Evolutionary conservation across 805 yeast species (phyloP).

Genomic region (Candida namnaoensis): DNA sequence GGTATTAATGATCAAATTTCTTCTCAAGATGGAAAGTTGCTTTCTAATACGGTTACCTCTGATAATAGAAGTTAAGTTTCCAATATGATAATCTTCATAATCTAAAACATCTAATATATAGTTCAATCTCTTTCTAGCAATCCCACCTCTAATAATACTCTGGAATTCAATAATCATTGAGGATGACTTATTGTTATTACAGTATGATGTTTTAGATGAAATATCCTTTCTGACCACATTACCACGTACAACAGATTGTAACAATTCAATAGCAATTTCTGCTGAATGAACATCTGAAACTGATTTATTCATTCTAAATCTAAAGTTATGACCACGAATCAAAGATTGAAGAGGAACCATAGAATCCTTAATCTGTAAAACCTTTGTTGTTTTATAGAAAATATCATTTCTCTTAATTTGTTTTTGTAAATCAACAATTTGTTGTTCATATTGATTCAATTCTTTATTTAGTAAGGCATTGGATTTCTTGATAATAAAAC

Average conservation of each 20-base stretch:
- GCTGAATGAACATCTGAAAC: constrained; percentile 14
- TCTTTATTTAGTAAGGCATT: constrained; percentile 7
- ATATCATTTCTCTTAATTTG: constrained; percentile 8
- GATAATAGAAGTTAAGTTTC: constrained; percentile 27
- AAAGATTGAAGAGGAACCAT: constrained; percentile 26
- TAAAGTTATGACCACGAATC: constrained; percentile 22
- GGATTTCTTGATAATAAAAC: constrained; percentile 21
- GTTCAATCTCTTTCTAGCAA: constrained; percentile 18
- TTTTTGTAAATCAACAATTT: constrained; percentile 10
- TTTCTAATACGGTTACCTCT: constrained; percentile 28
- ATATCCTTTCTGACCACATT: constrained; percentile 5
- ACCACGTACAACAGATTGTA: constrained; percentile 33
- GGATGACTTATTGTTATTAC: constrained; percentile 1
- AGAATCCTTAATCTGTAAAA: constrained; percentile 4
- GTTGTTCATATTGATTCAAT: constrained; percentile 8
- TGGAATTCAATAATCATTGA: constrained; percentile 37
- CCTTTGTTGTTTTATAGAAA: neutral
- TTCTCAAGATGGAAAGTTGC: constrained; percentile 4
- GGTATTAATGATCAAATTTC: neutral
- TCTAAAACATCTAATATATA: constrained; percentile 15
- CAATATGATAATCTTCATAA: constrained; percentile 14
- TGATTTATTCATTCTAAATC: constrained; percentile 12
- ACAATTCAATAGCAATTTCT: constrained; percentile 18
- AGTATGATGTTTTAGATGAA: neutral
- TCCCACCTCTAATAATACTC: constrained; percentile 40